A percentile compares a stretch with the other conserved stretches of the same genome.
phyloP scores from a whole-genome alignment of 495 filamentous ascomycete species.

The Hypomontagnella submonticulosa region DNA sequence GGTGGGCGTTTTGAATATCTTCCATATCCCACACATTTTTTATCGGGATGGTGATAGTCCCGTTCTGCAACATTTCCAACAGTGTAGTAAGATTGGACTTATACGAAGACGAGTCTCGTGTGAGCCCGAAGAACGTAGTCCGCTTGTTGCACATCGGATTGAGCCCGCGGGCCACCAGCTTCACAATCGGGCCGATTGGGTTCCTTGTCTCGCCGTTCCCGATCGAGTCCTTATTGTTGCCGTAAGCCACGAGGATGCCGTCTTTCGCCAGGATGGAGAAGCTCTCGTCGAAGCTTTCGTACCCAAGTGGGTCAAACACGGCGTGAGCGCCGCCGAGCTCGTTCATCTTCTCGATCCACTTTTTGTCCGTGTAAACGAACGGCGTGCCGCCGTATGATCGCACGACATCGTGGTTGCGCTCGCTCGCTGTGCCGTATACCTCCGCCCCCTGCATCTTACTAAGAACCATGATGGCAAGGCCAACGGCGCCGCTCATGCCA shows the following conservation, averaged over 20 bases:
- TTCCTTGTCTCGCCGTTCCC: conserved; percentile 25
- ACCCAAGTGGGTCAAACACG: conserved; percentile 59
- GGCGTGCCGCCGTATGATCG: conserved; percentile 43
- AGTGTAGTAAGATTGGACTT: conserved; percentile 43
- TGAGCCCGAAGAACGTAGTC: conserved; percentile 53
- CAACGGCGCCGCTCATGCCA: conserved; percentile 57
- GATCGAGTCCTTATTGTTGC: conserved; percentile 42
- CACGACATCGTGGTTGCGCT: conserved; percentile 52
- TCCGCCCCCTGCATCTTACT: conserved; percentile 51
- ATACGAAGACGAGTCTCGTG: conserved; percentile 48
- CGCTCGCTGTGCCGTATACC: conserved; percentile 56
- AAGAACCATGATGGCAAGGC: conserved; percentile 50
- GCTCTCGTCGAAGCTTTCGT: conserved; percentile 59
- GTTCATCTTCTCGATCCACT: conserved; percentile 57
- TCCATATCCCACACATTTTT: conserved; percentile 55
- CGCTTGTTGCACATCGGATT: conserved; percentile 39
- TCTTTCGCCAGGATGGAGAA: conserved; percentile 47
- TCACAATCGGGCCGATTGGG: conserved; percentile 30
- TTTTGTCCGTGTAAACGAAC: conserved; percentile 58
- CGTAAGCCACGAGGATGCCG: conserved; percentile 45
- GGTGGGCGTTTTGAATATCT: conserved; percentile 54
- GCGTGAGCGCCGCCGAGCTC: conserved; percentile 53
- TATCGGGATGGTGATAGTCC: conserved; percentile 54
- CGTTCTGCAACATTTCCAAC: conserved; percentile 48
- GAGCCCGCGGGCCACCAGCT: conserved; percentile 44